phyloP scores from a whole-genome alignment of 148 eudicot species.

The Gaultheria prostrata region DNA sequence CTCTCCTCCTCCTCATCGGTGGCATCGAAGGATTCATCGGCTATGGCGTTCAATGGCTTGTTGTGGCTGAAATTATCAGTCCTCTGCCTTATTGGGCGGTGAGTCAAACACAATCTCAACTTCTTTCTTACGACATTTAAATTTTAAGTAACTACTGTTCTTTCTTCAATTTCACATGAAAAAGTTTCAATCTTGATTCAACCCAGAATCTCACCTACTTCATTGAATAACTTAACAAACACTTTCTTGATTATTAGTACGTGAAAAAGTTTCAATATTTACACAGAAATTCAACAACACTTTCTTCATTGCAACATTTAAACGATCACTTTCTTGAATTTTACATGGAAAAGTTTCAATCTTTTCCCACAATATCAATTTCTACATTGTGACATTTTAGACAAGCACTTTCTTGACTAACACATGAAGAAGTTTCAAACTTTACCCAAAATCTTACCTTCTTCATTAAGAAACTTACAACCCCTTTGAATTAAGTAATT shows the following conservation, averaged over 20 bases:
- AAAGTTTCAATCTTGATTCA: not conserved
- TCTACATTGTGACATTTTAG: too few relatives aligned
- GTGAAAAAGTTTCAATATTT: not conserved
- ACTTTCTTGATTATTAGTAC: not conserved
- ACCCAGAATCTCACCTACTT: not conserved
- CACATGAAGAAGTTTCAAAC: too few relatives aligned
- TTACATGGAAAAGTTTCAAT: not conserved
- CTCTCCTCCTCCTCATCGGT: constrained; percentile 55
- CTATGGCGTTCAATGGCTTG: constrained; percentile 77
- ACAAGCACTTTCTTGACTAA: too few relatives aligned
- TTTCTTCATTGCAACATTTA: too few relatives aligned
- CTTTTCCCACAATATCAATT: not conserved
- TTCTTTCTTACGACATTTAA: not conserved
- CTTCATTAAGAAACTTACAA: not conserved
- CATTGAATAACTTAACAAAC: not conserved
- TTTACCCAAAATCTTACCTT: not conserved
- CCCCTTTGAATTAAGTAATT: not conserved
- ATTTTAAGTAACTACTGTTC: not conserved
- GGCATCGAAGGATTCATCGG: constrained; percentile 56
- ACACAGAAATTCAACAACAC: not conserved
- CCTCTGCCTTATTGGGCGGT: constrained; percentile 80
- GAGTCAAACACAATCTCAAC: not conserved
- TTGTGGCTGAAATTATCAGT: constrained; percentile 41
- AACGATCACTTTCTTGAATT: not conserved
- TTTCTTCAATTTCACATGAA: not conserved